Conservation (phyloP, 352 stramenopile species). For the Phytopythium litorale region DNA sequence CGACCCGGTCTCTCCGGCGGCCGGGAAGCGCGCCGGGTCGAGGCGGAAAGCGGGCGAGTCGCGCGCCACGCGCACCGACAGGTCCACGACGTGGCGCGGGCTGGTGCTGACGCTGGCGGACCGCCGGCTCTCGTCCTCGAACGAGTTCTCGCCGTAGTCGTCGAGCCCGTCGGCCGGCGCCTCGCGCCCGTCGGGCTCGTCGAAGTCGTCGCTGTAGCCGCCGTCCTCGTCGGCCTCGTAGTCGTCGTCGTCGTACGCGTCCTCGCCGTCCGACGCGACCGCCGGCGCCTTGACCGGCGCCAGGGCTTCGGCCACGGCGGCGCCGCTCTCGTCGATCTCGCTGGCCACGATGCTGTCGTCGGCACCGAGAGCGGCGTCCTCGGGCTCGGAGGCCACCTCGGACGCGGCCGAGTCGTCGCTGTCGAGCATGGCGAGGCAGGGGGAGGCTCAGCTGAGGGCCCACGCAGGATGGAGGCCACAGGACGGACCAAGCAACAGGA, state of each 20-base stretch:
- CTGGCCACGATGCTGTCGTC: conserved; percentile 44
- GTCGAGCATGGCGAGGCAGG: conserved; percentile 12
- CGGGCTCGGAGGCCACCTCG: conserved; percentile 58
- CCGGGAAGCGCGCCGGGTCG: conserved; percentile 9
- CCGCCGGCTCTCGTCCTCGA: conserved; percentile 62
- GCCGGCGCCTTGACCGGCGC: neutral
- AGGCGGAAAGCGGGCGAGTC: conserved; percentile 29
- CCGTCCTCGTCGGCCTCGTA: conserved; percentile 34
- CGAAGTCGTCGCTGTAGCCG: conserved; percentile 73
- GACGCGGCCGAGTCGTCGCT: conserved; percentile 70
- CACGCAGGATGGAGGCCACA: too few species aligned
- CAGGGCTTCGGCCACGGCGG: neutral
- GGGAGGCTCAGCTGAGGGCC: too few species aligned
- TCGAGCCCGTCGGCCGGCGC: neutral
- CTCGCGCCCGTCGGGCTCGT: conserved; percentile 28
- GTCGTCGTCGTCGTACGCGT: conserved; percentile 28
- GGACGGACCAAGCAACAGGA: neutral
- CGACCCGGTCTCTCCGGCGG: conserved; percentile 1
- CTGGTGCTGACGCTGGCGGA: conserved; percentile 25
- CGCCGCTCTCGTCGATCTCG: conserved; percentile 47
- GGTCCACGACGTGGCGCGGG: conserved; percentile 36
- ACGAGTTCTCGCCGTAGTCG: conserved; percentile 55
- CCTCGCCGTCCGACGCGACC: neutral
- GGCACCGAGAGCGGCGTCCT: conserved; percentile 18
- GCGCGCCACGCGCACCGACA: conserved; percentile 47